Conservation (phyloP, 2,329 filamentous ascomycete species). For the Fusarium tjaetaba region DNA sequence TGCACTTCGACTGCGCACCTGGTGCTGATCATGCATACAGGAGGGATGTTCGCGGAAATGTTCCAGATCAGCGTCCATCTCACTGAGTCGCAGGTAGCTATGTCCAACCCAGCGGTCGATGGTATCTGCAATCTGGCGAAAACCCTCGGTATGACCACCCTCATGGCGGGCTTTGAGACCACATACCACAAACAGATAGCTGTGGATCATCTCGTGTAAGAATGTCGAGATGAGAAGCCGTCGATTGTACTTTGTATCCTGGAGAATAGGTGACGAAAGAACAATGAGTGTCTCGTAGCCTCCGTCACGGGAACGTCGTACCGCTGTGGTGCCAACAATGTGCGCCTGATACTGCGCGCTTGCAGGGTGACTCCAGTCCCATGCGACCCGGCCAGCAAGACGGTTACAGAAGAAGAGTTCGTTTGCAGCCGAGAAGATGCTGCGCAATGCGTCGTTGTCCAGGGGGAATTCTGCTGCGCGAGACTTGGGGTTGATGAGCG, state of each 20-base stretch:
- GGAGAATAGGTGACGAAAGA: constrained; percentile 68
- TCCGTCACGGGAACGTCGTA: constrained; percentile 57
- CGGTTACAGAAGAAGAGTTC: constrained; percentile 69
- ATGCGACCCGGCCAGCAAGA: constrained; percentile 66
- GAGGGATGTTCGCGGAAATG: constrained; percentile 54
- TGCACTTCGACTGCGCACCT: constrained; percentile 21
- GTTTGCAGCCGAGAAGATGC: constrained; percentile 69
- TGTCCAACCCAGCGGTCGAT: constrained; percentile 70
- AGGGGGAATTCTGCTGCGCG: constrained; percentile 60
- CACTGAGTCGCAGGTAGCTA: constrained; percentile 63
- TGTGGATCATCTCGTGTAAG: constrained; percentile 73
- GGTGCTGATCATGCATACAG: constrained; percentile 40
- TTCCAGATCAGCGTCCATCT: constrained; percentile 70
- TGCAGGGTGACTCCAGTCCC: constrained; percentile 68
- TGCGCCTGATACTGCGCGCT: constrained; percentile 61
- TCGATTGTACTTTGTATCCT: constrained; percentile 64
- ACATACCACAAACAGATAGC: constrained; percentile 71
- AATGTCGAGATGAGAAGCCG: constrained; percentile 72
- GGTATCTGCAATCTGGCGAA: constrained; percentile 65
- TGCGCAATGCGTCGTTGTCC: constrained; percentile 65
- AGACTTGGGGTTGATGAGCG: constrained; percentile 63
- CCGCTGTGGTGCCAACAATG: constrained; percentile 71
- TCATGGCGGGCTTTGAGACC: constrained; percentile 65
- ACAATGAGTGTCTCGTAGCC: constrained; percentile 72
- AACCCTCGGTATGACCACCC: constrained; percentile 70